Conservation (phyloP, 106 monocot species). For the Acanthochlamys bracteata region DNA sequence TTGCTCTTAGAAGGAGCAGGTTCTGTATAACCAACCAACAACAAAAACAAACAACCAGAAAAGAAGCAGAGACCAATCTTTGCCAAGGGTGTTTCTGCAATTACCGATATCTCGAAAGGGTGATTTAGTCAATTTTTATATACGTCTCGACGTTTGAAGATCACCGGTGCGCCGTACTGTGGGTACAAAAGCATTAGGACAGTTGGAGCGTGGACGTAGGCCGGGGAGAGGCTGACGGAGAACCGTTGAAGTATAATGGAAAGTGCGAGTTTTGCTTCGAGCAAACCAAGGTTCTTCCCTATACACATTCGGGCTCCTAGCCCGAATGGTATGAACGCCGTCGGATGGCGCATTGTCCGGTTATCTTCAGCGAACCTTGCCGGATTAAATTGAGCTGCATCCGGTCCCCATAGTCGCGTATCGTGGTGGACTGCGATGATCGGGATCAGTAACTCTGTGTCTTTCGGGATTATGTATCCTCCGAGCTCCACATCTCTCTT, state of each 20-base stretch:
- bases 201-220: slow-evolving; percentile 58
- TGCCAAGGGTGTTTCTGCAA: background rate
- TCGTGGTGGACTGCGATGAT: slow-evolving; percentile 63
- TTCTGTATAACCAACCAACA: too few species aligned
- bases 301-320: slow-evolving; percentile 71
- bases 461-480: slow-evolving; percentile 27
- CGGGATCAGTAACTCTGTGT: slow-evolving; percentile 40
- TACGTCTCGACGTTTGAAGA: slow-evolving; percentile 6
- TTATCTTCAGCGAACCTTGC: slow-evolving; percentile 20
- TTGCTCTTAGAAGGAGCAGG: too few species aligned
- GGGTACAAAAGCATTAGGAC: slow-evolving; percentile 66
- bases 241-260: slow-evolving; percentile 55
- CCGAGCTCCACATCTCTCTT: slow-evolving; percentile 44
- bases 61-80: background rate
- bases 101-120: background rate
- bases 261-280: slow-evolving; percentile 54
- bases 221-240: slow-evolving; percentile 39
- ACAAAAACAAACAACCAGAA: too few species aligned
- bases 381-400: slow-evolving; percentile 42
- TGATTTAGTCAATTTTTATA: too few species aligned
- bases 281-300: slow-evolving; percentile 57
- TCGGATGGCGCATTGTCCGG: slow-evolving; percentile 25
- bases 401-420: slow-evolving; percentile 34
- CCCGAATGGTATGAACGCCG: slow-evolving; percentile 70
- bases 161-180: slow-evolving; percentile 46